Percentiles rank a stretch among this genome's conserved stretches.
Evolutionary conservation across 495 filamentous ascomycete species (phyloP).

Genomic region (Penicillium subrubescens): DNA sequence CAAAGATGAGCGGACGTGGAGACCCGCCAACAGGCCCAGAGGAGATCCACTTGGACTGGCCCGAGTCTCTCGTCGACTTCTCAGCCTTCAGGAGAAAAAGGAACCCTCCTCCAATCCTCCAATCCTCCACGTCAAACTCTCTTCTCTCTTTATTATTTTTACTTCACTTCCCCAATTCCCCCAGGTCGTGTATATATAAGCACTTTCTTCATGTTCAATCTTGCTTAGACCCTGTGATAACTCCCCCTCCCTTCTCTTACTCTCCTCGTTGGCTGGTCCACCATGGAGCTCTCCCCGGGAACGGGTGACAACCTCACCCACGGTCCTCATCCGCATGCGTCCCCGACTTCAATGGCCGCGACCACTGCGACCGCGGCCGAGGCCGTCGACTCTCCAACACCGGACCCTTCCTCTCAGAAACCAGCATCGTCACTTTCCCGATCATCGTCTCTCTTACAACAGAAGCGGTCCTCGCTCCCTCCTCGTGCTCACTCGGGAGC

Average conservation of each 20-base stretch:
- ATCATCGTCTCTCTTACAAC: slow-evolving; percentile 24
- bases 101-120: slow-evolving; percentile 4
- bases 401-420: slow-evolving; percentile 24
- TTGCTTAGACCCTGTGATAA: neutral
- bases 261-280: slow-evolving; percentile 33
- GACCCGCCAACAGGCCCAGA: neutral
- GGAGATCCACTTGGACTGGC: neutral
- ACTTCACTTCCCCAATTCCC: slow-evolving; percentile 5
- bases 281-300: slow-evolving; percentile 43
- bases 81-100: slow-evolving; percentile 23
- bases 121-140: slow-evolving; percentile 3
- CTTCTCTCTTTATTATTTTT: neutral
- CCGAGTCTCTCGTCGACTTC: neutral
- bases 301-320: slow-evolving; percentile 31
- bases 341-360: slow-evolving; percentile 26
- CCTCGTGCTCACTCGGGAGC: slow-evolving; percentile 55
- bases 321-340: slow-evolving; percentile 40
- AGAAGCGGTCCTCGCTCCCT: slow-evolving; percentile 55
- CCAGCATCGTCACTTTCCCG: slow-evolving; percentile 17
- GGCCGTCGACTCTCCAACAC: slow-evolving; percentile 10
- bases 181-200: neutral
- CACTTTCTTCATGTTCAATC: slow-evolving; percentile 15
- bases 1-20: slow-evolving; percentile 16
- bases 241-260: neutral
- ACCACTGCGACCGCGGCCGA: neutral